A percentile compares a stretch with the other conserved stretches of the same genome.
These are phyloP conservation scores for Veloboletus limbatus DNA, from an alignment of 1,284 basidiomycete species.

Conservation along the genomic window DNA sequence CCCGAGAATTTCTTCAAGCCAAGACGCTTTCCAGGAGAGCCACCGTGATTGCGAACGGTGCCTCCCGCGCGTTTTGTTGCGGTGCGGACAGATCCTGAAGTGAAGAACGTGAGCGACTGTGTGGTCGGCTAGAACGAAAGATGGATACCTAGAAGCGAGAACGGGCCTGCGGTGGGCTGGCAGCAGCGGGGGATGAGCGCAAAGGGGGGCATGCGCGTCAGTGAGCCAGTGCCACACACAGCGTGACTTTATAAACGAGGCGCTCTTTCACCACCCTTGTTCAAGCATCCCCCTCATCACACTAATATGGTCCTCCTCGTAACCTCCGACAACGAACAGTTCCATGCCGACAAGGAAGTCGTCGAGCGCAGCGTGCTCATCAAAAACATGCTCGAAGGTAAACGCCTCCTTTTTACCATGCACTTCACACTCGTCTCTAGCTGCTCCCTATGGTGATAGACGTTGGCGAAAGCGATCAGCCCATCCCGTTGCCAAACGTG, in stretches of 20 bases:
- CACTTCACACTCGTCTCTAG: slow-evolving; percentile 15
- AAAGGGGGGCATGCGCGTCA: slow-evolving; percentile 28
- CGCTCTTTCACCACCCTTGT: neutral
- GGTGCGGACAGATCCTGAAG: slow-evolving; percentile 72
- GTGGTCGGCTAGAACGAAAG: neutral
- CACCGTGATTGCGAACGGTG: slow-evolving; percentile 86
- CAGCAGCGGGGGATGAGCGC: slow-evolving; percentile 43
- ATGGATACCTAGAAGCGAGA: slow-evolving; percentile 47
- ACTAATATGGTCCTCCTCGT: slow-evolving; percentile 78
- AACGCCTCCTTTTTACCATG: slow-evolving; percentile 17
- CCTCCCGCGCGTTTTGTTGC: slow-evolving; percentile 95
- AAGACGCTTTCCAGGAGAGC: slow-evolving; percentile 86
- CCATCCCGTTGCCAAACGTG: slow-evolving; percentile 97
- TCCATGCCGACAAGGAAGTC: slow-evolving; percentile 91
- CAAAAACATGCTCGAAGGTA: slow-evolving; percentile 99
- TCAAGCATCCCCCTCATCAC: slow-evolving; percentile 10
- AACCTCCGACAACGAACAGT: slow-evolving; percentile 95
- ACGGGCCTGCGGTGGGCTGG: slow-evolving; percentile 41
- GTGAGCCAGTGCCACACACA: slow-evolving; percentile 23
- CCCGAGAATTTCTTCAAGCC: slow-evolving; percentile 95
- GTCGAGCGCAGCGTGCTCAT: slow-evolving; percentile 95
- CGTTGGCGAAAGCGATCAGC: slow-evolving; percentile 87
- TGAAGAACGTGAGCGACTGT: slow-evolving; percentile 10
- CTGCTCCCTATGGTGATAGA: slow-evolving; percentile 48
- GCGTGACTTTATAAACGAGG: slow-evolving; percentile 8